A percentile compares a stretch with the other conserved stretches of the same genome.
phyloP scores from a whole-genome alignment of 2,329 filamentous ascomycete species.

The Apiospora kogelbergensis region DNA sequence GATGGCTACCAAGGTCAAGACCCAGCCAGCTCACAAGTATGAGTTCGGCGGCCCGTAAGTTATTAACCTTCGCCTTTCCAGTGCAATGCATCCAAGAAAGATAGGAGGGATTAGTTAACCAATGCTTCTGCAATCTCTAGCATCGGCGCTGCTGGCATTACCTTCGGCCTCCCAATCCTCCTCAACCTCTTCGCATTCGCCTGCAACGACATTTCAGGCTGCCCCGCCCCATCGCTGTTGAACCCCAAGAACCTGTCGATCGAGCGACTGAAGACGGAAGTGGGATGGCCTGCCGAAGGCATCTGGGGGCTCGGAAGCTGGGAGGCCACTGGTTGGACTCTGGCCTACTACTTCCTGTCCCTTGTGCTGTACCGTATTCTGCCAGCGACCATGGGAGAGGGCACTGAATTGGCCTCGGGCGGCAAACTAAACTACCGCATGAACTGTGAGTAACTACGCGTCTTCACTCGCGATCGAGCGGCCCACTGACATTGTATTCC shows the following conservation, averaged over 20 bases:
- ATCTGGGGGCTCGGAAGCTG: conserved; percentile 69
- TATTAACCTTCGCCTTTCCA: not conserved
- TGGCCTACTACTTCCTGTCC: conserved; percentile 78
- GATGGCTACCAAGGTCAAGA: conserved; percentile 36
- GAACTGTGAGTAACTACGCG: conserved; percentile 56
- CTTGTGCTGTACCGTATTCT: conserved; percentile 73
- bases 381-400: conserved; percentile 71
- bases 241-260: conserved; percentile 70
- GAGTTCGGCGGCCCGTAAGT: conserved; percentile 50
- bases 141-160: conserved; percentile 73
- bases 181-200: conserved; percentile 79
- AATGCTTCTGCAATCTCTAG: conserved; percentile 41
- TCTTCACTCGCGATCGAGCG: not conserved
- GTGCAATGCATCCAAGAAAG: not conserved
- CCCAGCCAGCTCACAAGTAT: conserved; percentile 28
- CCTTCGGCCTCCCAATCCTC: conserved; percentile 76
- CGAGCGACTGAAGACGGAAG: conserved; percentile 72
- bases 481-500: conserved; percentile 10
- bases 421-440: conserved; percentile 80
- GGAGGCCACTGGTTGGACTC: conserved; percentile 65
- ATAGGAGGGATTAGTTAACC: not conserved
- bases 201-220: conserved; percentile 92
- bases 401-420: conserved; percentile 68
- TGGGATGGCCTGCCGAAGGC: conserved; percentile 77
- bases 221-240: conserved; percentile 80